Evolutionary conservation across 2,329 filamentous ascomycete species (phyloP), one percentile per base, ranked within the genome.

Genomic region (Massarina eburnea): DNA sequence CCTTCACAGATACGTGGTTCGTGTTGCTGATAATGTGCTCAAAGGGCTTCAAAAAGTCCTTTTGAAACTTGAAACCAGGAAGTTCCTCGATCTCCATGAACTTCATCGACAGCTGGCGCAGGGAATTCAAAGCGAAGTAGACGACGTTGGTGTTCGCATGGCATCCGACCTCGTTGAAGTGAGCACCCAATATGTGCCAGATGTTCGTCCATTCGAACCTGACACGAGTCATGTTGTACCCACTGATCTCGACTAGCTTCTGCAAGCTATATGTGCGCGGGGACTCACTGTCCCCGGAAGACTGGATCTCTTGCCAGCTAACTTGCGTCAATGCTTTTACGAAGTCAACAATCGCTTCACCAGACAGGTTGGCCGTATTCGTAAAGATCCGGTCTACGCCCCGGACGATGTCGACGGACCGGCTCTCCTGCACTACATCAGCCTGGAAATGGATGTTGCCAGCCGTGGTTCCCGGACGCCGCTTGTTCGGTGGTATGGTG

Each of bases 161-260:
- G 63, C 92, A 97, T 42, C 95, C 95, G 49, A 99, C 94, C 53
- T 91, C 86, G 69, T 97, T 97, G 78, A 99, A 99, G 67, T 99
- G 95, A 66, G 96, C 89, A 12, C 94, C 94, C n/a, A 99, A 80
- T 1, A 99, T 88, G 52, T 89, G 88, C 94, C 94, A 99, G 48
- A 99, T 96, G 60, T 88, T 92, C 10, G 88, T 95, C 94, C 94
- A 99, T 68, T 99, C 94, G 61, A 97, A 97, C 61, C 94, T 87
- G 27, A 99, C 92, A 77, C 94, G 85, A 48, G 89, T 91, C 94
- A 99, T 99, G 75, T 99, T 99, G 82, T 99, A 99, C 71, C 96
- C 96, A 69, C 90, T 95, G 71, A 99, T 97, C 71, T 99, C 94
- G 14, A 99, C 95, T 52, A 99, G 83, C 72, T 99, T 99, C 66